Evolutionary conservation across 2,329 filamentous ascomycete species (phyloP), one percentile per base, ranked within the genome.

Genomic region (Aciculosporium take): DNA sequence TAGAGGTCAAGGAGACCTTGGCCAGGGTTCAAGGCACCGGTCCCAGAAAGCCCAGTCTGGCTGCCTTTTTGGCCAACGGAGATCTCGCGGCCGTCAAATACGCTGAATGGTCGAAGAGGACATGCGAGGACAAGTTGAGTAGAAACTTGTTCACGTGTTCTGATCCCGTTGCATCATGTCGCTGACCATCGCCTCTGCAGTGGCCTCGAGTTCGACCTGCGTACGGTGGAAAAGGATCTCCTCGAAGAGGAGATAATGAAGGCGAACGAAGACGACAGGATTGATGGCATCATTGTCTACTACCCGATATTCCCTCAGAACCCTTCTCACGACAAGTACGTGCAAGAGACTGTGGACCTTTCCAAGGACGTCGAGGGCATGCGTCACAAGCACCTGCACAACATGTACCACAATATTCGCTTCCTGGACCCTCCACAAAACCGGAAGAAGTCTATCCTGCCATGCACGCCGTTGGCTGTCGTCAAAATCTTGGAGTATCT

Each of bases 351-450:
- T 3, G 87, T 95, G 43, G 79, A 85, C 43, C 73, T 94, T 33
- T 67, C 74, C 61, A 96, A 98, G 64, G 91, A 98, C 56, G 89
- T 98, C 50, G 91, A 98, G 63, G 91, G 91, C 28, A 76, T 98
- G 44, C 86, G 82, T 53, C 89, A 95, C 64, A 81, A 80, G 57
- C 88, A 96, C 66, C 82, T 96, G 56, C 88, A 89, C 75, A 98
- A 98, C 73, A 95, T 98, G 88, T 98, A 96, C 67, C 84, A 95
- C 69, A 98, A 98, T 67, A 77, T 94, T 54, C 85, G 91, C 49
- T 96, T 88, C 68, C 72, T 98, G 43, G 91, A 98, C 63, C 68
- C 79, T 20, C 81, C 81, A 4, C 62, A 71, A 33, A 84, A 86
- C 60, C 71, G 68, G 44, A 84, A 85, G 61, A 96, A 98, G 68